A percentile compares a stretch with the other conserved stretches of the same genome.
phyloP scores from a whole-genome alignment of 2,329 filamentous ascomycete genomes.

The Ceratocystis albifundus region DNA sequence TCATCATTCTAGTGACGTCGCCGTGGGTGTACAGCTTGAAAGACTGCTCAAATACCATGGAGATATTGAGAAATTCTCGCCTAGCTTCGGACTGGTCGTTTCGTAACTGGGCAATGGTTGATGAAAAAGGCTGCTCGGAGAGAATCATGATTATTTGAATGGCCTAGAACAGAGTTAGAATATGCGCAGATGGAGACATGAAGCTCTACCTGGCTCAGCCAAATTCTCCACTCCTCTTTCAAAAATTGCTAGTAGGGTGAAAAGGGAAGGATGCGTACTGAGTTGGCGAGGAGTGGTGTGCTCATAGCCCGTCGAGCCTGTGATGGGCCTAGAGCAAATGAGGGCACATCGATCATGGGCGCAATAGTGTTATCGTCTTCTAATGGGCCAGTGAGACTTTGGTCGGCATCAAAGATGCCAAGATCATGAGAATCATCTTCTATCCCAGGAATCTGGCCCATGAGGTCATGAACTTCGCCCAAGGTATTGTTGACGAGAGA shows the following conservation, averaged over 20 bases:
- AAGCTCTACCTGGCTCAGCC: neutral
- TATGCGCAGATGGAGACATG: neutral
- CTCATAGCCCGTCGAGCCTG: conserved; percentile 33
- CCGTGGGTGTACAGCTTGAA: conserved; percentile 30
- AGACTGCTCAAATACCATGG: conserved; percentile 29
- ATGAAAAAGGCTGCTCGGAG: conserved; percentile 29
- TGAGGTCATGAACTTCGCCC: conserved; percentile 33
- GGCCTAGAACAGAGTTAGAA: conserved; percentile 25
- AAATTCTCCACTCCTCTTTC: neutral
- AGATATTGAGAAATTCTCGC: conserved; percentile 30
- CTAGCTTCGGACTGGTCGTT: conserved; percentile 30
- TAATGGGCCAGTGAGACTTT: conserved; percentile 30
- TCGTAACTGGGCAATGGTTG: conserved; percentile 28
- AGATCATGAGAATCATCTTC: conserved; percentile 26
- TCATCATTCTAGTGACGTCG: conserved; percentile 27
- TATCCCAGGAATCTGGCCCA: conserved; percentile 29
- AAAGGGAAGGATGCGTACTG: conserved; percentile 30
- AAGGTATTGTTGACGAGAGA: conserved; percentile 34
- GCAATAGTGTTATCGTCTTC: conserved; percentile 28
- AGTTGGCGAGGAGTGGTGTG: conserved; percentile 33
- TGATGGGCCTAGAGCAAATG: conserved; percentile 31
- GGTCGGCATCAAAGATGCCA: conserved; percentile 26
- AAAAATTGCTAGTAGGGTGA: neutral
- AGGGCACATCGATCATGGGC: conserved; percentile 25
- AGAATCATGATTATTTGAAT: conserved; percentile 33